phyloP scores from a whole-genome alignment of 768 basidiomycete species.

The Tricholoma flavovirens region DNA sequence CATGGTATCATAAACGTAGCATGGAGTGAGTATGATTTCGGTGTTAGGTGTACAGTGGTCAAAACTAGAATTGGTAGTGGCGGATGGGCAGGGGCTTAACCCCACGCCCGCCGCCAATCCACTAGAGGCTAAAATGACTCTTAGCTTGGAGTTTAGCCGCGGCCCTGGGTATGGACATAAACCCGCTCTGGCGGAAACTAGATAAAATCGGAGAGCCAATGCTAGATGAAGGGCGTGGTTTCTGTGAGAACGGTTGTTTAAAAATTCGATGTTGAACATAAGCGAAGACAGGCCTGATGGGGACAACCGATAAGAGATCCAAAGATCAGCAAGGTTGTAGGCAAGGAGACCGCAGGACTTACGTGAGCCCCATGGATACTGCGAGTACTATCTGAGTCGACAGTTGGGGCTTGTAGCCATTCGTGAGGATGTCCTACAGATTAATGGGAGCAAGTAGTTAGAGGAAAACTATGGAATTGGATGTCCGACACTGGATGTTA shows the following conservation, averaged over 20 bases:
- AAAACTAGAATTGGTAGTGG: too few species aligned
- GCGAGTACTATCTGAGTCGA: conserved; percentile 46
- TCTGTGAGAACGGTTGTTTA: conserved; percentile 41
- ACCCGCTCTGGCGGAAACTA: background rate
- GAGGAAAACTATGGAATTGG: background rate
- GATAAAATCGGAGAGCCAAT: background rate
- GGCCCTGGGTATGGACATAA: background rate
- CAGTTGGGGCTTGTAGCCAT: conserved; percentile 46
- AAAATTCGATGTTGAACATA: conserved; percentile 50
- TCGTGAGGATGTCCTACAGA: conserved; percentile 39
- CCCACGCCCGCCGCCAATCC: background rate
- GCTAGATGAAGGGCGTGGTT: conserved; percentile 12
- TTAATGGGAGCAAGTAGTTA: background rate
- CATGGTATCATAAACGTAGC: too few species aligned
- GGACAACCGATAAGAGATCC: background rate
- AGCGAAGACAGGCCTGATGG: conserved; percentile 44
- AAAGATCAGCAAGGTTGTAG: background rate
- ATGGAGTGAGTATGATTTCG: too few species aligned
- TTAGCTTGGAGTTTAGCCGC: background rate
- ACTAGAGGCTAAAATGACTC: background rate
- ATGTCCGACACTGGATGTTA: background rate
- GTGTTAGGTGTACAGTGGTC: too few species aligned
- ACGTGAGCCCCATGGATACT: conserved; percentile 53
- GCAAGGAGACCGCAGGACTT: conserved; percentile 21
- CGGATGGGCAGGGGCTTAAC: too few species aligned